Base-by-base conservation (phyloP, 2,329 filamentous ascomycete genomes). In the Camillea tinctor region DNA sequence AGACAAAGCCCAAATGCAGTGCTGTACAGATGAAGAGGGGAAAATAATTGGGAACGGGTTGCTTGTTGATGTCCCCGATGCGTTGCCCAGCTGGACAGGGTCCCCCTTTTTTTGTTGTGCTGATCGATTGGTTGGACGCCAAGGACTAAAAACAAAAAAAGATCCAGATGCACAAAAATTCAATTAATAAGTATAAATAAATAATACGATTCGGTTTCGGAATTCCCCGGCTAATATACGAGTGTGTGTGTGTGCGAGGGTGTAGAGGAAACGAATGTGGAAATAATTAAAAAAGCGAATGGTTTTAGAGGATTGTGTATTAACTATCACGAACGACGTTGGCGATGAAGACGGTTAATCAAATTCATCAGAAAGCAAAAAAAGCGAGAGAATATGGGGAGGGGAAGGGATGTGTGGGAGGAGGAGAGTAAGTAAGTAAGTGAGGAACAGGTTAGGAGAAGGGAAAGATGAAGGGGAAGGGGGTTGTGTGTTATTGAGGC, bases 21-120 rank as follows among this genome's bases (percentile, higher is more conserved):
- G n/a, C 57, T 50, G 58, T 60, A 56, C 65, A 65, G 60, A 65
- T 63, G 64, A 65, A 66, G 59, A 61, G 59, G 52, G 24, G 52
- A n/a, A 30, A n/a, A n/a, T n/a, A n/a, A 44, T 44, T 44, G 36
- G 2, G 36, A 17, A 15, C 17, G 36, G 36, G 36, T 44, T 44
- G 17, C 36, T n/a, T 44, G 36, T 44, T 44, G 36, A 44, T 44
- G 36, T 44, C n/a, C 36, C 36, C 36, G 15, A 7, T 44, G 17
- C 36, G 36, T 44, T 13, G 36, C 15, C 36, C 36, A 44, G 36
- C 36, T 30, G 36, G 17, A 4, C 9, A 17, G 36, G 36, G 36
- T 15, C 36, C 36, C 36, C 36, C 36, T 15, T 44, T 44, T 44
- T 44, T 44, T 7, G 6, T 4, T 7, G 36, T 44, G 17, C 36